These are phyloP conservation scores for Artemisia argyi DNA, from an alignment of 129 eudicot genomes.

Conservation along the genomic window DNA sequence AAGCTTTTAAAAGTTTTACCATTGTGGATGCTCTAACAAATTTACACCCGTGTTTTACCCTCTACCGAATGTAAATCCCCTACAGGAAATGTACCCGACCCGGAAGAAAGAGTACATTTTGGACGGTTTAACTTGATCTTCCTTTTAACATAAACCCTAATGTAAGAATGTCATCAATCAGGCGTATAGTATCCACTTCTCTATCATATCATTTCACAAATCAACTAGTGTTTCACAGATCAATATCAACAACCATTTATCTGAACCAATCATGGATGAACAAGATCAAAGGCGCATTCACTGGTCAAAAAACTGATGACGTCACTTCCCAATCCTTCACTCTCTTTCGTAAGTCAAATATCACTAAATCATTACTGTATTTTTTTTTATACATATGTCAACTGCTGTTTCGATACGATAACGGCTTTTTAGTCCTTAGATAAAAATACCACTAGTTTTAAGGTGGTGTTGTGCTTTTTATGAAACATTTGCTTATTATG, in stretches of 20 bases:
- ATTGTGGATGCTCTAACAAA: too few relatives aligned
- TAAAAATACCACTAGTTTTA: too few relatives aligned
- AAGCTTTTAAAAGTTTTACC: too few relatives aligned
- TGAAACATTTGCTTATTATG: too few relatives aligned
- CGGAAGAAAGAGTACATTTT: not conserved
- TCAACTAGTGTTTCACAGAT: slow-evolving; percentile 15
- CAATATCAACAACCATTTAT: slow-evolving; percentile 55
- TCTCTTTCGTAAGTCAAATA: slow-evolving; percentile 55
- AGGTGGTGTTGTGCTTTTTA: too few relatives aligned
- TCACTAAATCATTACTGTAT: too few relatives aligned
- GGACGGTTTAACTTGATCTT: not conserved
- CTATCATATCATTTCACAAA: slow-evolving; percentile 24
- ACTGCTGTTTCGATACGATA: too few relatives aligned
- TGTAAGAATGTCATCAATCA: slow-evolving; percentile 32
- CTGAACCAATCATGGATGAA: slow-evolving; percentile 69
- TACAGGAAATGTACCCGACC: not conserved
- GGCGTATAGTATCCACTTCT: slow-evolving; percentile 24
- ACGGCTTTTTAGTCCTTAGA: too few relatives aligned
- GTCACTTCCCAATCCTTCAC: slow-evolving; percentile 55
- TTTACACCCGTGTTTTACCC: too few relatives aligned
- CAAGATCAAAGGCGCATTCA: slow-evolving; percentile 71
- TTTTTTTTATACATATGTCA: too few relatives aligned
- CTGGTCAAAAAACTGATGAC: slow-evolving; percentile 50
- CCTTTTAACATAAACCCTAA: slow-evolving; percentile 33
- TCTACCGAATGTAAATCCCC: too few relatives aligned